Base-by-base conservation (phyloP, 2,329 filamentous ascomycete species). In the Elsinoe ampelina region DNA sequence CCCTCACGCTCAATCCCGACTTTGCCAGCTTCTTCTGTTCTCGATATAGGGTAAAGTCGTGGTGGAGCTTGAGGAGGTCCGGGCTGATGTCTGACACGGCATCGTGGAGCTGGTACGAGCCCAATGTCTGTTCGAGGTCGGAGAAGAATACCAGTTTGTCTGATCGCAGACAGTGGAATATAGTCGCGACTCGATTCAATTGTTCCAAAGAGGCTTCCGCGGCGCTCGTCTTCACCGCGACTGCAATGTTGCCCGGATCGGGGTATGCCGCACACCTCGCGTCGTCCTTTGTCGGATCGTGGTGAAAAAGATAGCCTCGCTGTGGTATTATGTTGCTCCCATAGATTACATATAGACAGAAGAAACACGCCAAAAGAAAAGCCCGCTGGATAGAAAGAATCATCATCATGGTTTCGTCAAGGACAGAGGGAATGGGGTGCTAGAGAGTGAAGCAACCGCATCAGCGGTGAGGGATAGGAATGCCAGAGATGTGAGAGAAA, bases 61-160 rank as follows among this genome's bases (percentile, higher is more conserved):
- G 15, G 43, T 64, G 57, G 7, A 43, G 45, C 8, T 41, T 36
- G 15, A 58, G 48, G 7, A 57, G 30, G 17, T 54, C 48, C 11
- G 54, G 35, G 19, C 47, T 38, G 55, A 80, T 71, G 15, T 71
- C 68, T 15, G 70, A 70, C 6, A 82, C 70, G 19, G 74, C 77
- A 65, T 81, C 77, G 63, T 79, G 67, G 32, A 80, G 67, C 13
- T 70, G 70, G 42, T 76, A 70, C 30, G 79, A 78, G 10, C 73
- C 70, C 48, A 82, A 75, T 7, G 73, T 66, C 64, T 80, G 75
- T 22, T 75, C 73, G 55, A 78, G 78, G 65, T 83, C 81, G 59
- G 80, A 83, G 68, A 80, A 82, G 63, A 84, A 76, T 52, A 77
- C 73, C 54, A 76, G 78, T 48, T 41, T 26, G 39, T 56, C 54